Evolutionary conservation across 352 stramenopile genomes (phyloP).

Genomic region (Phytophthora crassamura): DNA sequence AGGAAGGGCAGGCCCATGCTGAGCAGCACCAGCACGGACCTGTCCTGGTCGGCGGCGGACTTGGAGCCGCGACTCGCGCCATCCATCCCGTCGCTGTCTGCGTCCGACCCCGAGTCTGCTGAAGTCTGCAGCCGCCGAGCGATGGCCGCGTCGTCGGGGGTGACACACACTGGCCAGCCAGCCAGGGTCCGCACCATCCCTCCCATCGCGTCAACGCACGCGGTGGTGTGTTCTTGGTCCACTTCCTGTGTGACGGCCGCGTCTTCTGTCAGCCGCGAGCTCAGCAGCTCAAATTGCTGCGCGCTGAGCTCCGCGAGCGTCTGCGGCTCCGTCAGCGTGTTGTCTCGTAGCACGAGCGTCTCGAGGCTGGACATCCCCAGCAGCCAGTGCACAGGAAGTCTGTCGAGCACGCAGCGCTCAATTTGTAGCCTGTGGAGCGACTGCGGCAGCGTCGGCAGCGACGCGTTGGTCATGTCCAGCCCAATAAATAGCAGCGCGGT

Average conservation of each 20-base stretch:
- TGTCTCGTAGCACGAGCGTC: slow-evolving; percentile 30
- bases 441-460: slow-evolving; percentile 29
- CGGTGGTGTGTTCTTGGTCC: not conserved
- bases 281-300: slow-evolving; percentile 27
- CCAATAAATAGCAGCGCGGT: slow-evolving; percentile 42
- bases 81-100: slow-evolving; percentile 10
- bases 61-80: slow-evolving; percentile 9
- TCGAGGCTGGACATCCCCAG: slow-evolving; percentile 27
- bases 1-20: slow-evolving; percentile 42
- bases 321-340: slow-evolving; percentile 3
- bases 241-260: slow-evolving; percentile 5
- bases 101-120: not conserved
- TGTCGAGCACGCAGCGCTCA: slow-evolving; percentile 30
- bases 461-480: slow-evolving; percentile 33
- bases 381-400: slow-evolving; percentile 23
- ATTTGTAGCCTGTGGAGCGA: slow-evolving; percentile 35
- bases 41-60: slow-evolving; percentile 16
- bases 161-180: slow-evolving; percentile 33
- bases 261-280: slow-evolving; percentile 2
- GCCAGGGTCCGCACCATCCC: slow-evolving; percentile 19
- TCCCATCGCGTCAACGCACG: slow-evolving; percentile 14
- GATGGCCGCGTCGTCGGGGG: slow-evolving; percentile 11
- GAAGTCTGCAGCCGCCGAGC: slow-evolving; percentile 21
- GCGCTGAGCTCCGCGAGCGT: slow-evolving; percentile 25
- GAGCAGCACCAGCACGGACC: slow-evolving; percentile 41